Conservation (phyloP, 176 grass and related monocot genomes). For the Otatea glauca region DNA sequence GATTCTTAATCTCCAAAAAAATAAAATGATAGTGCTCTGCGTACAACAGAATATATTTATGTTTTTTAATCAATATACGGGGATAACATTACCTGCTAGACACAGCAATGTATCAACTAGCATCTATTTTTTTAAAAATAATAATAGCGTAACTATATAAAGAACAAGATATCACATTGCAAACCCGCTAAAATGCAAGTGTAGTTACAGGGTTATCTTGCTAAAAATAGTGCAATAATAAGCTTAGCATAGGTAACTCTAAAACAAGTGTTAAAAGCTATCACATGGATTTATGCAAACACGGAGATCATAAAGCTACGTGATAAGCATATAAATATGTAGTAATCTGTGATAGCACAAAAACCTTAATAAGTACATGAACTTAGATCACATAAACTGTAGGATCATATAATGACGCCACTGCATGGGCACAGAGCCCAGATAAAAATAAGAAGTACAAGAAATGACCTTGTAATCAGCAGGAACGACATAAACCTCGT, state of each 20-base stretch:
- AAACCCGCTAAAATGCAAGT: not conserved
- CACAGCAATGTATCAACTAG: not conserved
- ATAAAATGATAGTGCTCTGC: no score
- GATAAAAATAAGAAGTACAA: conserved; percentile 28
- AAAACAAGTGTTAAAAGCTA: not conserved
- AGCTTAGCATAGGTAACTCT: not conserved
- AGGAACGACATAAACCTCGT: conserved; percentile 72
- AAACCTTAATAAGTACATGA: not conserved
- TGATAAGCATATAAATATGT: not conserved
- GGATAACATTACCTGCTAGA: no score
- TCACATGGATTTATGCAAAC: not conserved
- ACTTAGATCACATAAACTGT: not conserved
- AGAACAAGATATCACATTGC: not conserved
- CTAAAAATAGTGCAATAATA: not conserved
- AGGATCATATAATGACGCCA: not conserved
- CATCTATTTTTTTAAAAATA: not conserved
- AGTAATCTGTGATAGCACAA: not conserved
- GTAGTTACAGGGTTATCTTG: no score
- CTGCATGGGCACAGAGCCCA: not conserved
- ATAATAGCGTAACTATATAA: not conserved
- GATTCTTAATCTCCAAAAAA: no score
- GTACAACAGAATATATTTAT: no score
- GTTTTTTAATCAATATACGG: no score
- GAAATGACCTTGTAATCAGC: conserved; percentile 70
- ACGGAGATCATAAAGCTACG: not conserved